Evolutionary conservation across 2,329 filamentous ascomycete genomes (phyloP).

Genomic region (Cadophora sp.): DNA sequence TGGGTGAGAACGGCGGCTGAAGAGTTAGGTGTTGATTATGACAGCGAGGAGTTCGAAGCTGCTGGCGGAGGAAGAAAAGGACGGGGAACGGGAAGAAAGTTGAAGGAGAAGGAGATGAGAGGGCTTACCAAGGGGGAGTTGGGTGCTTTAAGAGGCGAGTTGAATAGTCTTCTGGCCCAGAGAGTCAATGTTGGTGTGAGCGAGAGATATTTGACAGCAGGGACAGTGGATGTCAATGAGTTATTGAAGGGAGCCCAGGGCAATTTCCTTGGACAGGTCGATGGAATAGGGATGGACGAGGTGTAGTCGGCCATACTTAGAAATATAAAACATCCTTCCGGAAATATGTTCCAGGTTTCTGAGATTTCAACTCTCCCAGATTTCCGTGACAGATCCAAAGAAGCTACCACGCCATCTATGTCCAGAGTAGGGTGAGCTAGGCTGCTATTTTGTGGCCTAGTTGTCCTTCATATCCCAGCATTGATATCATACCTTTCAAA

Average conservation of each 20-base stretch:
- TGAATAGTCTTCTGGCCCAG: conserved; percentile 73
- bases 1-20: conserved; percentile 87
- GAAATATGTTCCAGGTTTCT: background rate
- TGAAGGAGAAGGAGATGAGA: conserved; percentile 75
- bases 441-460: background rate
- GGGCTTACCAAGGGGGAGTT: conserved; percentile 77
- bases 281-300: conserved; percentile 45
- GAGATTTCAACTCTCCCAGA: background rate
- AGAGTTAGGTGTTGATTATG: conserved; percentile 92
- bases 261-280: conserved; percentile 47
- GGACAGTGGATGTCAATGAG: conserved; percentile 81
- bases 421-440: background rate
- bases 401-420: background rate
- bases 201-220: conserved; percentile 83
- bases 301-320: conserved; percentile 14
- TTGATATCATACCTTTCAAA: background rate
- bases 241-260: conserved; percentile 69
- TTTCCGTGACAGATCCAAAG: background rate
- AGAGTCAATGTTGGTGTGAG: conserved; percentile 88
- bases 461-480: too few relatives aligned
- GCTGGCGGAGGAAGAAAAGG: conserved; percentile 66
- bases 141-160: conserved; percentile 70
- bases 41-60: conserved; percentile 82
- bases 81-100: conserved; percentile 74
- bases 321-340: background rate